Percentiles rank a stretch among this genome's conserved stretches.
phyloP scores from a whole-genome alignment of 139 green algal genomes.

The Penium margaritaceum region DNA sequence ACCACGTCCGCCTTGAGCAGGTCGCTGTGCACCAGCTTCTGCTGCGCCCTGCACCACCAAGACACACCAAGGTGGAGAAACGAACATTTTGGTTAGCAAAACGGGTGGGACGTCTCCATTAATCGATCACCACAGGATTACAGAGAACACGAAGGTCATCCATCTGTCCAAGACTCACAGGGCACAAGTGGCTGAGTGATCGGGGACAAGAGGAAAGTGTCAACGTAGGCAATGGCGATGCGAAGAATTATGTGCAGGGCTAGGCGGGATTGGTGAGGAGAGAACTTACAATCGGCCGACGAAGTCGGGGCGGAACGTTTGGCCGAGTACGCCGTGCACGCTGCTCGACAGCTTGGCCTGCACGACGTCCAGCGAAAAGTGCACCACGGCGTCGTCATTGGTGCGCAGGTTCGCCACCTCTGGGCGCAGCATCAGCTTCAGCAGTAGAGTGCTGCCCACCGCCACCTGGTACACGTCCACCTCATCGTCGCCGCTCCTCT shows the following conservation, averaged over 20 bases:
- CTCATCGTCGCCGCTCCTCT: background rate
- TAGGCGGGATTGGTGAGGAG: too few species aligned
- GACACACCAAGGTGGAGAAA: too few species aligned
- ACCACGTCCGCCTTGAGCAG: background rate
- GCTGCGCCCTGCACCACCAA: constrained; percentile 4
- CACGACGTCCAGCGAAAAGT: background rate
- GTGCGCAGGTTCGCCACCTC: constrained; percentile 9
- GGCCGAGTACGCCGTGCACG: constrained; percentile 8
- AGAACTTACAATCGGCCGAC: background rate
- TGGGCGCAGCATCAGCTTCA: constrained; percentile 2
- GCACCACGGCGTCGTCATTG: background rate
- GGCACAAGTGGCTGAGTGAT: too few species aligned
- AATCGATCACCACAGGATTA: too few species aligned
- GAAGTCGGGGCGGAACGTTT: constrained; percentile 2
- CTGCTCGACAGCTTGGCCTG: background rate
- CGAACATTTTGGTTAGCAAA: too few species aligned
- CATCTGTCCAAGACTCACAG: too few species aligned
- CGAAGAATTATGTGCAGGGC: too few species aligned
- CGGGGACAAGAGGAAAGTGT: too few species aligned
- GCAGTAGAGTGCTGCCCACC: background rate
- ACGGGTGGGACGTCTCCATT: too few species aligned
- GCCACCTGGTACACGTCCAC: constrained; percentile 4
- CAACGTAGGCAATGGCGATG: too few species aligned
- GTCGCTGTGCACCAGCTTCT: constrained; percentile 12
- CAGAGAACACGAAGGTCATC: too few species aligned